Evolutionary conservation across 176 grass and related monocot genomes (phyloP).

Genomic region (Bothriochloa decipiens): DNA sequence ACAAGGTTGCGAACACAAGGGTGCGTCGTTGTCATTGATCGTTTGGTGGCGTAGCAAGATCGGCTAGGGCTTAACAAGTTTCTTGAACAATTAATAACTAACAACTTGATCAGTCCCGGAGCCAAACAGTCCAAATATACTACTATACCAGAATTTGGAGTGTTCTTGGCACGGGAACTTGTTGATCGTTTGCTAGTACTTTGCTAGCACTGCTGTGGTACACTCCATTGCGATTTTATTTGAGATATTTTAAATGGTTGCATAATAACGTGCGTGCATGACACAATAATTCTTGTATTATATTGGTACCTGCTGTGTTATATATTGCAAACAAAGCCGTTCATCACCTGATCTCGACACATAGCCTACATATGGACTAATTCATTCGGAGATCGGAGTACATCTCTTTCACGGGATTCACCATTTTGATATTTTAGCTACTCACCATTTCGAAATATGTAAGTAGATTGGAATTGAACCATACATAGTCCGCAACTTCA

Average conservation of each 20-base stretch:
- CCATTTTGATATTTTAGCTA: no score
- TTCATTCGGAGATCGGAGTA: no score
- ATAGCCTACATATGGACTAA: not conserved
- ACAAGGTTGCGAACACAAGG: not conserved
- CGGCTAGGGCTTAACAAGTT: not conserved
- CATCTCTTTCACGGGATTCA: not conserved
- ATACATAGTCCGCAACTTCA: no score
- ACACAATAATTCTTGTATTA: not conserved
- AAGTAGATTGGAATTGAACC: no score
- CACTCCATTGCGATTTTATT: not conserved
- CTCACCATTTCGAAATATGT: no score
- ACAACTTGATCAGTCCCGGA: not conserved
- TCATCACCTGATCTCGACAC: not conserved
- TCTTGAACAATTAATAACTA: not conserved
- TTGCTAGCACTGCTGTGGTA: no score
- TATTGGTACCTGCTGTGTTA: not conserved
- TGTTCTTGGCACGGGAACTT: not conserved
- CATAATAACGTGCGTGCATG: conserved; percentile 23
- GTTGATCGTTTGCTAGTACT: not conserved
- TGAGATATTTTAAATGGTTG: not conserved
- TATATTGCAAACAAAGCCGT: conserved; percentile 7
- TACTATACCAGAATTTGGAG: not conserved
- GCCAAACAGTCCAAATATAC: not conserved
- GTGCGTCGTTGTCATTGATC: not conserved
- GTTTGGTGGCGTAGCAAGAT: conserved; percentile 32